Conservation (phyloP, 148 eudicot genomes). For the Limonium bicolor region DNA sequence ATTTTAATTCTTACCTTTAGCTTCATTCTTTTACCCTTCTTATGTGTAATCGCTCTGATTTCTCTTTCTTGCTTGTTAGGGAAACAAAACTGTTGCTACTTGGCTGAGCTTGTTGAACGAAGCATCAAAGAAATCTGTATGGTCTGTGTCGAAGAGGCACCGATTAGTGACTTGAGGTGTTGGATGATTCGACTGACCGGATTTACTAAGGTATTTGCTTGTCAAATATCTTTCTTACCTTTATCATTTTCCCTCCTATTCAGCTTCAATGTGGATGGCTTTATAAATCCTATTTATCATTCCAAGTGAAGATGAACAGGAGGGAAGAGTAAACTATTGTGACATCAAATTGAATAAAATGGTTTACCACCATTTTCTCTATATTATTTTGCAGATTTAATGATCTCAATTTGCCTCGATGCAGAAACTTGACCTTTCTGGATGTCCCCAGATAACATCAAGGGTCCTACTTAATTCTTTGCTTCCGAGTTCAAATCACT, state of each 20-base stretch:
- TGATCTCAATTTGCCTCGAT: slow-evolving; percentile 8
- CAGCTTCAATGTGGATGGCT: no score
- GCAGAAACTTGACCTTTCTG: slow-evolving; percentile 80
- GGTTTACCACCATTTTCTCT: not conserved
- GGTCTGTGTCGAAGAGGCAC: slow-evolving; percentile 7
- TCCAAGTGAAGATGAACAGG: not conserved
- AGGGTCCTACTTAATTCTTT: slow-evolving; percentile 32
- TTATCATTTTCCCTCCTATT: no score
- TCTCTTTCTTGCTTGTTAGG: slow-evolving; percentile 21
- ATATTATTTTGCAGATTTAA: not conserved
- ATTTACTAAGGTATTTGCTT: slow-evolving; percentile 49
- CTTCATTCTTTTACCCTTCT: not conserved
- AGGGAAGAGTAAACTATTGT: not conserved
- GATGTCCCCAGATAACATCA: slow-evolving; percentile 60
- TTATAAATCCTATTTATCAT: not conserved
- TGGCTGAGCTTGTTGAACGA: slow-evolving; percentile 35
- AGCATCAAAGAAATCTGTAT: slow-evolving; percentile 20
- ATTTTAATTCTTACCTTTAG: not conserved
- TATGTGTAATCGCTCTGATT: not conserved
- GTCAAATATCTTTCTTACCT: no score
- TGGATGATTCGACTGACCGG: slow-evolving; percentile 52
- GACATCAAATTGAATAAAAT: not conserved
- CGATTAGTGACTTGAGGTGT: slow-evolving; percentile 14
- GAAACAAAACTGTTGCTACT: slow-evolving; percentile 34
- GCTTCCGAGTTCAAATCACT: slow-evolving; percentile 24